Evolutionary conservation across 352 stramenopile species (phyloP).

Genomic region (Phytopythium oedochilum): DNA sequence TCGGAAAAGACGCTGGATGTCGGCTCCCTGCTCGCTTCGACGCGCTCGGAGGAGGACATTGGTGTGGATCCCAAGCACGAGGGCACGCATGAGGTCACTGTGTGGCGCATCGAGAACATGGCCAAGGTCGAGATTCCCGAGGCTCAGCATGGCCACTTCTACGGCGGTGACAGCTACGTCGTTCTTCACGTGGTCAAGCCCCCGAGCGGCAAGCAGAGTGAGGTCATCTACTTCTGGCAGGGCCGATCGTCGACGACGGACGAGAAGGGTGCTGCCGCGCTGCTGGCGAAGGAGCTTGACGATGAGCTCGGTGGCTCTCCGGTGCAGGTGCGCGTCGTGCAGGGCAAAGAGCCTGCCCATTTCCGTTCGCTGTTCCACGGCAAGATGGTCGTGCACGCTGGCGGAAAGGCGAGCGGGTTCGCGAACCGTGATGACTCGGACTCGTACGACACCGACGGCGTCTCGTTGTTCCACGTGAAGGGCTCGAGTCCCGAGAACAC

Average conservation of each 20-base stretch:
- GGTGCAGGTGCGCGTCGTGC: constrained; percentile 81
- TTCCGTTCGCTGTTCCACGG: constrained; percentile 90
- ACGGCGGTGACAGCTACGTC: constrained; percentile 95
- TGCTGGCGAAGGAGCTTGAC: constrained; percentile 72
- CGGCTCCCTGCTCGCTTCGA: constrained; percentile 41
- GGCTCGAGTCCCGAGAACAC: constrained; percentile 86
- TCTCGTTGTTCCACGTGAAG: constrained; percentile 89
- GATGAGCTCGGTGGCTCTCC: constrained; percentile 79
- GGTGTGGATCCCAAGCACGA: constrained; percentile 60
- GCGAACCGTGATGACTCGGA: constrained; percentile 73
- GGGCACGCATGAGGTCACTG: constrained; percentile 71
- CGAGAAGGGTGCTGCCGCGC: constrained; percentile 76
- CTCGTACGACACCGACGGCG: constrained; percentile 84
- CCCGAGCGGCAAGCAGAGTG: constrained; percentile 52
- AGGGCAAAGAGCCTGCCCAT: constrained; percentile 86
- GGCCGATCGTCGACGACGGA: constrained; percentile 83
- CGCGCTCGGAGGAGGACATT: constrained; percentile 63
- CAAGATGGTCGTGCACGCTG: constrained; percentile 86
- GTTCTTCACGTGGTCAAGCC: constrained; percentile 81
- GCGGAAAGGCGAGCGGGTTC: constrained; percentile 89
- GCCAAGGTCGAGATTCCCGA: constrained; percentile 81
- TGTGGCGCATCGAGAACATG: constrained; percentile 92
- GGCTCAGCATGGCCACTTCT: constrained; percentile 89
- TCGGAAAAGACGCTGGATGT: constrained; percentile 53
- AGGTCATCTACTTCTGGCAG: constrained; percentile 93